These are phyloP conservation scores for Candida xiaguanensis DNA, from an alignment of 805 yeast species.

Conservation along the genomic window DNA sequence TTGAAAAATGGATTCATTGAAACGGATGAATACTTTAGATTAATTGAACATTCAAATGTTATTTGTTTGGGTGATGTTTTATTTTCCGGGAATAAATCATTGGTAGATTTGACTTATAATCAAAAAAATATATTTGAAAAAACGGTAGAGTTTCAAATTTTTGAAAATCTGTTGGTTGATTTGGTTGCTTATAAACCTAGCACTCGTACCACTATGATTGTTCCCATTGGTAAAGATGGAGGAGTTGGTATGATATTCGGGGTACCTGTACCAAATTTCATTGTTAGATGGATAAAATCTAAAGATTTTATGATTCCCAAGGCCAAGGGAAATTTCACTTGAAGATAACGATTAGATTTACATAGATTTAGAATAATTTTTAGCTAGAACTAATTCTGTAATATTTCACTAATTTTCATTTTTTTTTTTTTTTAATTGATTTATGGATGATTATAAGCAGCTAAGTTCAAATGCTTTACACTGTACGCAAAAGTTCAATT, in stretches of 20 bases:
- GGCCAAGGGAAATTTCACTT: slow-evolving; percentile 17
- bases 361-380: too few species aligned
- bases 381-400: too few species aligned
- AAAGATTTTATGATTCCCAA: slow-evolving; percentile 24
- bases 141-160: slow-evolving; percentile 10
- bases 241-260: slow-evolving; percentile 35
- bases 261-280: slow-evolving; percentile 23
- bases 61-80: slow-evolving; percentile 35
- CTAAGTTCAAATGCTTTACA: slow-evolving; percentile 11
- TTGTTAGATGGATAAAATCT: slow-evolving; percentile 23
- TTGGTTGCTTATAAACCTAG: slow-evolving; percentile 13
- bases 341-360: too few species aligned
- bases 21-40: slow-evolving; percentile 23
- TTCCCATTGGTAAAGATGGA: slow-evolving; percentile 33
- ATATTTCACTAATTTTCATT: not conserved
- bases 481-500: slow-evolving; percentile 13
- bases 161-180: slow-evolving; percentile 9
- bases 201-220: slow-evolving; percentile 13
- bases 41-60: slow-evolving; percentile 22
- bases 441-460: slow-evolving; percentile 26
- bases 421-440: not conserved
- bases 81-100: slow-evolving; percentile 17
- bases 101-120: slow-evolving; percentile 23
- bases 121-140: slow-evolving; percentile 17
- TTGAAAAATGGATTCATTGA: slow-evolving; percentile 28